A percentile compares a stretch with the other conserved stretches of the same genome.
These are phyloP conservation scores for Strobilomyces confusus DNA, from an alignment of 768 basidiomycete genomes.

Conservation along the genomic window DNA sequence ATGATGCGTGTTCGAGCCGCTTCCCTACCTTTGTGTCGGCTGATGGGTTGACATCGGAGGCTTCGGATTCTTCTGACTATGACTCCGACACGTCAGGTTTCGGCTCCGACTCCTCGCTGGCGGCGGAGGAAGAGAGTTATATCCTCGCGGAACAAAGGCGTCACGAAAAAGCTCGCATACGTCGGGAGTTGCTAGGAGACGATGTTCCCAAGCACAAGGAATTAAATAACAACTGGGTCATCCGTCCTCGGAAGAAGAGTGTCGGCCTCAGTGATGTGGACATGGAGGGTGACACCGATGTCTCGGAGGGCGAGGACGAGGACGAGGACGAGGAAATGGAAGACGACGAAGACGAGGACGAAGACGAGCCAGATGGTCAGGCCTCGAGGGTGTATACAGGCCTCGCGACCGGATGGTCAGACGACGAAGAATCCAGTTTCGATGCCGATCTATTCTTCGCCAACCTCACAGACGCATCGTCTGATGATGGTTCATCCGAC, in stretches of 20 bases:
- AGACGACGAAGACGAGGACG: conserved; percentile 42
- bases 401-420: conserved; percentile 73
- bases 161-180: conserved; percentile 50
- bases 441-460: conserved; percentile 85
- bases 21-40: conserved; percentile 72
- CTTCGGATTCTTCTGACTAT: conserved; percentile 44
- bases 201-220: conserved; percentile 40
- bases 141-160: conserved; percentile 46
- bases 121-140: conserved; percentile 60
- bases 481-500: conserved; percentile 34
- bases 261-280: conserved; percentile 61
- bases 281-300: conserved; percentile 60
- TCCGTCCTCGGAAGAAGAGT: conserved; percentile 64
- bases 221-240: conserved; percentile 59
- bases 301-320: conserved; percentile 53
- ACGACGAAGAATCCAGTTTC: conserved; percentile 71
- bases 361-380: conserved; percentile 45
- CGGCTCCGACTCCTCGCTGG: conserved; percentile 53
- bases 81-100: conserved; percentile 34
- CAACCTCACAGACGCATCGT: conserved; percentile 60
- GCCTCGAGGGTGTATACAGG: conserved; percentile 49
- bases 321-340: conserved; percentile 40
- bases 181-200: conserved; percentile 57
- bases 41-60: conserved; percentile 48
- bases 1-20: conserved; percentile 33